Conservation (phyloP, 495 filamentous ascomycete species). For the Xylaria telfairii region DNA sequence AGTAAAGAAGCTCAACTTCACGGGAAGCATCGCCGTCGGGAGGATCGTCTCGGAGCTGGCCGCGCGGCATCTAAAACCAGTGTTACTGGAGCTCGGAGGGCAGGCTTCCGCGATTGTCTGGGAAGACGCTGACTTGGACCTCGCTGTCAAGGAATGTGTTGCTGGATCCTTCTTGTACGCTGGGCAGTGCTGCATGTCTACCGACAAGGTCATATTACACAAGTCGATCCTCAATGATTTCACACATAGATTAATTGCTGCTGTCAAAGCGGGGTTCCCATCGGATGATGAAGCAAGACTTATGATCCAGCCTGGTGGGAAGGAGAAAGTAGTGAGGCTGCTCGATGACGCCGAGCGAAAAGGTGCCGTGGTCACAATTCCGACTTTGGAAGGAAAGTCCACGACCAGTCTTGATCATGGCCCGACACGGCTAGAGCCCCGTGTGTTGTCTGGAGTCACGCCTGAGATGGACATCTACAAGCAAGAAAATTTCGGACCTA, state of each 20-base stretch:
- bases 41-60: not conserved
- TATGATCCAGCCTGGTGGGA: not conserved
- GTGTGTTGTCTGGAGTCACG: not conserved
- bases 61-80: not conserved
- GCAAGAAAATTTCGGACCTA: not conserved
- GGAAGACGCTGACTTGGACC: not conserved
- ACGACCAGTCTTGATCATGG: not conserved
- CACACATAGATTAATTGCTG: not conserved
- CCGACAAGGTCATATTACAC: not conserved
- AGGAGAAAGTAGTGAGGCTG: not conserved
- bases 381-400: not conserved
- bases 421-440: not conserved
- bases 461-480: not conserved
- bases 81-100: not conserved
- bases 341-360: not conserved
- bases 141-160: not conserved
- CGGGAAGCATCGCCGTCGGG: not conserved
- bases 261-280: not conserved
- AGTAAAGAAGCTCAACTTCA: not conserved
- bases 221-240: not conserved
- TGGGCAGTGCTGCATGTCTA: constrained; percentile 2
- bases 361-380: not conserved
- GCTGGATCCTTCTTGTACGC: not conserved
- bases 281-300: not conserved
- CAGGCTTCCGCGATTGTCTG: not conserved